phyloP scores from a whole-genome alignment of 1,139 yeast genomes.

The Debaryomycetaceae sp. region DNA sequence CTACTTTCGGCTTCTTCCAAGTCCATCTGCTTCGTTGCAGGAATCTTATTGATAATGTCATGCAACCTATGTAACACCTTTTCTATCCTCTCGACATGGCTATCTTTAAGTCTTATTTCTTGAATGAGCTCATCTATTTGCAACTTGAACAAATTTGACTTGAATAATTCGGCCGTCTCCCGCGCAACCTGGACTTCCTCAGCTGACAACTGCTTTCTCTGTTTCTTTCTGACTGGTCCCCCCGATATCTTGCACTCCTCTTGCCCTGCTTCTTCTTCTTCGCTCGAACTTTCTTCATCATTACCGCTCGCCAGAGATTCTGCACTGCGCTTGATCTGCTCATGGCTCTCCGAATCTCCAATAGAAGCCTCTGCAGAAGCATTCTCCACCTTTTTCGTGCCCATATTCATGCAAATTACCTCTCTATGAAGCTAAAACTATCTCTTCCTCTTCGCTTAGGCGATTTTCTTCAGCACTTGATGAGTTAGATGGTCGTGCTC shows the following conservation, averaged over 20 bases:
- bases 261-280: constrained; percentile 11
- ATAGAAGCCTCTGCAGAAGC: constrained; percentile 6
- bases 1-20: constrained; percentile 50
- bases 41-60: constrained; percentile 62
- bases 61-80: constrained; percentile 75
- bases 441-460: constrained; percentile 10
- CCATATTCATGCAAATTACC: constrained; percentile 1
- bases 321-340: constrained; percentile 9
- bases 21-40: constrained; percentile 49
- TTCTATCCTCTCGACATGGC: constrained; percentile 64
- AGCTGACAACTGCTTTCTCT: constrained; percentile 52
- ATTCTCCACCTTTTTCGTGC: constrained; percentile 2
- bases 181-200: constrained; percentile 89
- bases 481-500: neutral
- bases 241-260: constrained; percentile 12
- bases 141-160: constrained; percentile 88
- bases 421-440: constrained; percentile 5
- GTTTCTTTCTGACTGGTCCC: constrained; percentile 32
- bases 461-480: neutral
- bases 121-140: constrained; percentile 88
- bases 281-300: constrained; percentile 12
- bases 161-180: constrained; percentile 91
- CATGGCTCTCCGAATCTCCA: constrained; percentile 13
- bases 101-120: constrained; percentile 73
- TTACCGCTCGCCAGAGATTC: constrained; percentile 7